Evolutionary conservation across 2,329 filamentous ascomycete genomes (phyloP), one percentile per base, ranked within the genome.

Genomic region (Keithomyces neogunnii): DNA sequence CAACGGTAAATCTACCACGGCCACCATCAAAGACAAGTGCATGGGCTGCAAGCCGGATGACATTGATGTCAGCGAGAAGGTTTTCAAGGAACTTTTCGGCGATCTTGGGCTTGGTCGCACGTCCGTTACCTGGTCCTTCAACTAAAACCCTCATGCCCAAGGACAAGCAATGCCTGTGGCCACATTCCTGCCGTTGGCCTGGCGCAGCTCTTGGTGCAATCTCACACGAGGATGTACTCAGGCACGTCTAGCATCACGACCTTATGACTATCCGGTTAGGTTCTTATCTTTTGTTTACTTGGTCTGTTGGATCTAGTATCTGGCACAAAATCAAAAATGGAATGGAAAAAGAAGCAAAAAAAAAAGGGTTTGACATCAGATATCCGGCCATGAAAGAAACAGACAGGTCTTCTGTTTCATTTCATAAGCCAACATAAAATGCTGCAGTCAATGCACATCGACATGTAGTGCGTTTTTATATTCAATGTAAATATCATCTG

Each of bases 21-120:
- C 81, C 55, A 76, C 60, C 3, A 80, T 91, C 55, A 77, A 77
- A 49, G 88, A 93, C 73, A 89, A 88, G 72, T 93, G 88, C 75
- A 78, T 80, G 69, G 84, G 84, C 59, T 93, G 88, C 66, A 61
- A 48, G 47, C 49, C 60, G 35, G 56, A 65, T 40, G 71, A 75
- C 60, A 78, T 89, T 47, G 86, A 89, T 61, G 73, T 85, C 57
- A 80, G 77, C 57, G 67, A 73, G 54, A 73, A 75, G 59, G 68
- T 77, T 55, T 86, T 83, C 67, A 56, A 60, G n/a, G 69, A 74
- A 26, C 70, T 87, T 50, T 76, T 70, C 47, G 73, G 69, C 51
- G 62, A 67, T 30, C 65, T 76, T n/a, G 67, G 58, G 28, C 60
- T 65, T 35, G 78, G 78, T 31, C 72, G 75, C 50, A 59, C 59